Base-by-base conservation (phyloP, 768 basidiomycete genomes). In the Dacryopinax spathularia region DNA sequence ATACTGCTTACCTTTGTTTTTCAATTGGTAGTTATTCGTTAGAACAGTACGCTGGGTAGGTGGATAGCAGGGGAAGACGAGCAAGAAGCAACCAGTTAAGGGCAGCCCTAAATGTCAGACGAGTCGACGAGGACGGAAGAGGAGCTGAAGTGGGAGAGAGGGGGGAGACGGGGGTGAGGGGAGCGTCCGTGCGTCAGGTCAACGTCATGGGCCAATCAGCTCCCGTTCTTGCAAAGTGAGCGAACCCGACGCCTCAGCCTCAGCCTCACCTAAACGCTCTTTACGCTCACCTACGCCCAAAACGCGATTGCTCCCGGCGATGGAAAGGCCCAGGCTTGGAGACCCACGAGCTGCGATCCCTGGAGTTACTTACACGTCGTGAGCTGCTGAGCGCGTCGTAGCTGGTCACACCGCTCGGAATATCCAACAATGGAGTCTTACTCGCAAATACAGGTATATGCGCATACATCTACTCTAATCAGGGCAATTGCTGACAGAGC, bases 121-220 rank as follows among this genome's bases (percentile, higher is more conserved):
- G n/a, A n/a, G n/a, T n/a, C n/a, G n/a, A n/a, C n/a, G n/a, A n/a
- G n/a, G n/a, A n/a, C n/a, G n/a, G n/a, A n/a, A n/a, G n/a, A n/a
- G n/a, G n/a, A n/a, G n/a, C n/a, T n/a, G n/a, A n/a, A n/a, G n/a
- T 27, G 48, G 31, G 48, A 20, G n/a, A 15, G 29, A 25, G 48
- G 48, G 31, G 48, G 48, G 43, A 20, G n/a, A 56, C 9, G 5
- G 48, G 20, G 31, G 31, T 13, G 25, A 31, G 48, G 31, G 48
- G 48, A 29, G 48, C 48, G 48, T 56, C 48, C 48, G 48, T 56
- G 48, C 48, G 48, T 56, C 48, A 56, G 48, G 9, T 18, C 48
- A n/a, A 56, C 48, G 48, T 56, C 48, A 56, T 56, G 25, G 25
- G 31, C 48, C 48, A 56, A 56, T 56, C 48, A 56, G 48, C 22